Evolutionary conservation across 2,329 filamentous ascomycete genomes (phyloP).

Genomic region (Aureobasidium sp.): DNA sequence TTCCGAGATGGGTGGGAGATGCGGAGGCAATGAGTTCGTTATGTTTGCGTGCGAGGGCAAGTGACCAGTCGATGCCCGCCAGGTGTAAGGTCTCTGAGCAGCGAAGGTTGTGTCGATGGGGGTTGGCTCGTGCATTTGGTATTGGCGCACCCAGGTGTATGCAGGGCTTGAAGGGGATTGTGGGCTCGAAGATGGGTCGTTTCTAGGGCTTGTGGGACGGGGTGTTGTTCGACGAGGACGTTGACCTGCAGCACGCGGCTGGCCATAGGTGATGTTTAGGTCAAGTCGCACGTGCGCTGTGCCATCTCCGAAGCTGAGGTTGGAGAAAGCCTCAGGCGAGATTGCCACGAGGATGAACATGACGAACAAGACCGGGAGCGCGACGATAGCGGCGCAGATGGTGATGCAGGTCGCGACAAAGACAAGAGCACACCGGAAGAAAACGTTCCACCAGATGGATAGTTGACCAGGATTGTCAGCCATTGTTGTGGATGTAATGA

Average conservation of each 20-base stretch:
- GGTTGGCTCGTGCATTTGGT: neutral
- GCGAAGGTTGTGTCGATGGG: neutral
- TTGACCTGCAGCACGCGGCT: neutral
- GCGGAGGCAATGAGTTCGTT: neutral
- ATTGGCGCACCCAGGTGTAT: neutral
- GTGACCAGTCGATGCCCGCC: neutral
- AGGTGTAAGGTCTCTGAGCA: neutral
- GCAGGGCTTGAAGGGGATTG: neutral
- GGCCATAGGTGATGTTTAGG: neutral
- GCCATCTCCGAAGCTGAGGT: neutral
- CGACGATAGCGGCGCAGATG: neutral
- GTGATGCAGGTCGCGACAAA: neutral
- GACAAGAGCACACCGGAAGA: neutral
- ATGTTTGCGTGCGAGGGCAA: neutral
- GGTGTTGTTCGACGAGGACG: neutral
- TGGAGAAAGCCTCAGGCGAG: neutral
- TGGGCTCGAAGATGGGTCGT: neutral
- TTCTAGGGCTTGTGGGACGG: neutral
- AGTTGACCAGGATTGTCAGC: neutral
- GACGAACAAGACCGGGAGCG: neutral
- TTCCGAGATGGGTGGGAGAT: neutral
- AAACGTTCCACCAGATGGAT: neutral
- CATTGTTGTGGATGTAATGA: neutral
- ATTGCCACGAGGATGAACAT: neutral
- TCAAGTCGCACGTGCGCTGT: neutral